Base-by-base conservation (phyloP, 2,329 filamentous ascomycete genomes). In the Aspergillus carbonarius region DNA sequence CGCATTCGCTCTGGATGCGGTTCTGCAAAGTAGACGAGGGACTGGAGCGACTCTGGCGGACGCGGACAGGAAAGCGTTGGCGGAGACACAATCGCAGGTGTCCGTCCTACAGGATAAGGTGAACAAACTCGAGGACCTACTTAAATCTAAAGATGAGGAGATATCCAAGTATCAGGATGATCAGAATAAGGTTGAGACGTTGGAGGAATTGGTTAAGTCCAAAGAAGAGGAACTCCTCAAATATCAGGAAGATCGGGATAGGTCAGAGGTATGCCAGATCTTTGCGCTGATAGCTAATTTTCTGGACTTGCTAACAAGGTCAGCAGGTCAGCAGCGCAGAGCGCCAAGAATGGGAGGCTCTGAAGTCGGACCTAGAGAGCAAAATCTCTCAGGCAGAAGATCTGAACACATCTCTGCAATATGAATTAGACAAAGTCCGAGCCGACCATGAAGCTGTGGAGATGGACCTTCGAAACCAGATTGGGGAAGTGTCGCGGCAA, bases 41-140 rank as follows among this genome's bases (percentile, higher is more conserved):
- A 82, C 80, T 37, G 78, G 81, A 47, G 80, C 80, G 10, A 82
- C 81, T 37, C 68, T 79, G 17, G 77, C 76, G 54, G 80, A 83
- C 79, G 81, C 83, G 58, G 88, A 93, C 64, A 87, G 88, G 72
- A 90, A 88, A 70, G 74, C 89, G 42, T 84, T 96, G 39, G 83
- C 89, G 47, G 90, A 95, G n/a, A 91, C 92, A 62, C 89, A 96
- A 73, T 79, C 82, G 1, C 91, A 96, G 73, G 83, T 96, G 7
- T 82, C 84, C 39, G 86, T 91, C 23, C 75, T 98, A 63, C 86
- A 90, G 63, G 86, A 87, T 59, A 93, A 89, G 74, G 75, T 96
- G 8, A 85, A 88, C 42, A 79, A 80, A 15, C 82, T 96, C 76
- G 90, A 96, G 72, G 82, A 83, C 46, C 80, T 83, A 32, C 73